Evolutionary conservation across 768 basidiomycete species (phyloP), one percentile per base, ranked within the genome.

Genomic region (Tephrocybe sp.): DNA sequence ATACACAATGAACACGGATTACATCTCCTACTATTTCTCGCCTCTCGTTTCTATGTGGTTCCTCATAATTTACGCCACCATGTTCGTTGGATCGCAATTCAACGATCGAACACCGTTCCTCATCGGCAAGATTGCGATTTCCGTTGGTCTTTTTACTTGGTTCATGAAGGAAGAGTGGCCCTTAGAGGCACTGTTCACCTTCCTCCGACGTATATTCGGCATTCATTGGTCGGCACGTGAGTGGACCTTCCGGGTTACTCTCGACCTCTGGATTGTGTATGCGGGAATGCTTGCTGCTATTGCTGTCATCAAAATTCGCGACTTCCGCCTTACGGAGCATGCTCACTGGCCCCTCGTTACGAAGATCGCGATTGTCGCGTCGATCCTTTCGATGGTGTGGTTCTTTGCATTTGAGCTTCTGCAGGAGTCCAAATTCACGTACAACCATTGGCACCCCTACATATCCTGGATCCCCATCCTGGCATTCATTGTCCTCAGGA

Each of bases 21-120:
- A 94, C 67, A 80, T 92, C 54, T 89, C 82, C 41, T 94, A 94
- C 67, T 95, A 94, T 69, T 94, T 93, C 60, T 78, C 91, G 9
- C 93, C 93, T 7, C 75, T 95, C 59, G 91, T 94, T 23, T 88
- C 91, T 19, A 80, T 87, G 80, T 94, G 89, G 90, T 95, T 86
- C 69, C 66, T 91, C 50, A 78, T 94, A 72, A 81, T 94, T 65
- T 94, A 91, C 70, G 69, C 67, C 42, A 94, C 92, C 34, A 82
- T 97, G 77, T 71, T 72, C 47, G 60, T 82, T 41, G 91, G 87
- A 9, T 74, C 83, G 24, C 77, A 76, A 55, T 79, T 81, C 74
- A 97, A 97, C 74, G 83, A 83, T 46, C 79, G 76, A 24, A 74
- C 77, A 1, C 44, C 67, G 5, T 83, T 94, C 69, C 68, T 97